Evolutionary conservation across 306 rosid genomes (phyloP), one percentile per base, ranked within the genome.

Genomic region (Rosa lucieae): DNA sequence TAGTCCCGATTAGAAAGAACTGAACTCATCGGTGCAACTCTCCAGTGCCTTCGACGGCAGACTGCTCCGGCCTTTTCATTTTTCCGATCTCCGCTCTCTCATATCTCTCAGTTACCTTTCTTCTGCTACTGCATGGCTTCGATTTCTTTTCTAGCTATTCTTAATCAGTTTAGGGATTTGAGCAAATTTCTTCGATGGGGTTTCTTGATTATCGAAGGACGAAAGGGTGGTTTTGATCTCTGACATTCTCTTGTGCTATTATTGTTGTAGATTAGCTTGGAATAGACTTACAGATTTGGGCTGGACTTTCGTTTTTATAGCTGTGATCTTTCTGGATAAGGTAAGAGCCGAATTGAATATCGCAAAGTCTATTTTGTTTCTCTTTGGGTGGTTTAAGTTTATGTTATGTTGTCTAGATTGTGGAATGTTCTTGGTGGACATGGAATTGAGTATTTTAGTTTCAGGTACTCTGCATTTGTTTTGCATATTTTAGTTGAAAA

Each of bases 301-400:
- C 84, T 6, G 85, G 84, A 84, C 82, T 80, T 84, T 76, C 48
- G 76, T 87, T 49, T 67, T 77, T 3, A 29, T n/a, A 48, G 72
- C 42, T 58, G 69, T 77, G n/a, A 52, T 18, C 52, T 70, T 82
- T 78, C 76, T 82, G 8, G 58, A 87, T 84, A 88, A 90, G 95
- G 95, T 92, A 86, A 86, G 95, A 76, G 73, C 68, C 71, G 80
- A 81, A 81, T 59, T 72, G 68, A 72, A 74, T 49, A 35, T 46
- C 20, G 11, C 7, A 18, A 39, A 17, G 67, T 10, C 20, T 46
- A 8, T 40, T 62, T 73, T 21, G 8, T 26, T 32, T 69, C 20
- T 14, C 23, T 3, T 67, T 20, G 9, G 39, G 7, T 12, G 2
- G 5, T 26, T 37, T 32, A 0, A 43, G 56, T 8, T 32, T 32